These are phyloP conservation scores for Symbiodinium natans DNA, from an alignment of 73 alveolate genomes.

Conservation along the genomic window DNA sequence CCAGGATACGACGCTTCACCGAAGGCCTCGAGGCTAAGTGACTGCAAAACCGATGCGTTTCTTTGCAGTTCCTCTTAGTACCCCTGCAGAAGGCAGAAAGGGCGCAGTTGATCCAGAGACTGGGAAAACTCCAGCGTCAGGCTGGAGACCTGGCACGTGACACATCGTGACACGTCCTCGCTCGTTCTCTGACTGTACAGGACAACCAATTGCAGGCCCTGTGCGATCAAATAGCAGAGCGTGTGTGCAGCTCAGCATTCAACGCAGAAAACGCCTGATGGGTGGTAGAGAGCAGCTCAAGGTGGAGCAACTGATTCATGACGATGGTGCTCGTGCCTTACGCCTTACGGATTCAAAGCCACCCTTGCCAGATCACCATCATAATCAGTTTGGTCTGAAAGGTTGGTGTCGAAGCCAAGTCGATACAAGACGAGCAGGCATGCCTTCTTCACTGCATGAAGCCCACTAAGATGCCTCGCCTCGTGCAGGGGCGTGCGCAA, in stretches of 20 bases:
- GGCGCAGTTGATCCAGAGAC: constrained; percentile 67
- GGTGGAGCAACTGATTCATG: constrained; percentile 85
- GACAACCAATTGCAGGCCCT: constrained; percentile 77
- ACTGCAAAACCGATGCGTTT: too few species aligned
- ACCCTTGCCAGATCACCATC: too few species aligned
- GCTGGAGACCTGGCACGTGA: background rate
- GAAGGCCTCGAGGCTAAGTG: constrained; percentile 62
- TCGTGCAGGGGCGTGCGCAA: constrained; percentile 49
- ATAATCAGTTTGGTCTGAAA: background rate
- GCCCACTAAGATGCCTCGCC: background rate
- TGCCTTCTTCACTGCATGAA: background rate
- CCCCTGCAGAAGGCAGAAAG: constrained; percentile 35
- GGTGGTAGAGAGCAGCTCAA: background rate
- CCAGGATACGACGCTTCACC: constrained; percentile 68
- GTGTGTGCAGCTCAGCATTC: constrained; percentile 47
- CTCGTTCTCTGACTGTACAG: too few species aligned
- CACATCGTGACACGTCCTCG: too few species aligned
- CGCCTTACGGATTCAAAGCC: background rate
- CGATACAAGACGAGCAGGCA: constrained; percentile 65
- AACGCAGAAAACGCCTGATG: background rate
- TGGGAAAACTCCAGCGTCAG: constrained; percentile 89
- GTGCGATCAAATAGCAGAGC: constrained; percentile 84
- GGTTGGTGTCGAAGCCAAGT: constrained; percentile 60
- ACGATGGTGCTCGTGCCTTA: constrained; percentile 28
- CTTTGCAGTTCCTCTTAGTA: too few species aligned